These are phyloP conservation scores for Zymoseptoria brevis DNA, from an alignment of 2,329 filamentous ascomycete species.

Conservation along the genomic window DNA sequence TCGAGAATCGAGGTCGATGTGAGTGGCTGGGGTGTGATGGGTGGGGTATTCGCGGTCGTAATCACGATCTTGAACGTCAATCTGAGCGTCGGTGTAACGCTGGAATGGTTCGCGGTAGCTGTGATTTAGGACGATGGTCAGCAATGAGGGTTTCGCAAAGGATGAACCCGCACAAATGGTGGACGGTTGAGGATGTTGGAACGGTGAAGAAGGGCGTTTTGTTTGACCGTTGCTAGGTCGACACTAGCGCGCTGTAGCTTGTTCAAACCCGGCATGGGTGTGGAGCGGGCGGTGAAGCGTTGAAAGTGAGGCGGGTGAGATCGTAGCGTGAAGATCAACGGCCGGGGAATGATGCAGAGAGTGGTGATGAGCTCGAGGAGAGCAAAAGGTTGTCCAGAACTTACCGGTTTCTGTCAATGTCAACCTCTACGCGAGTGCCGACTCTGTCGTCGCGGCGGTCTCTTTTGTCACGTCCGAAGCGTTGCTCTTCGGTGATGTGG, in stretches of 20 bases:
- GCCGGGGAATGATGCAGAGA: background rate
- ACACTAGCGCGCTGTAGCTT: conserved; percentile 25
- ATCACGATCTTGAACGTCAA: conserved; percentile 54
- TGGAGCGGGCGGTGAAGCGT: background rate
- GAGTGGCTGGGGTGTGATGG: conserved; percentile 42
- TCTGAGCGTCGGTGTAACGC: conserved; percentile 55
- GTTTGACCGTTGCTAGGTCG: conserved; percentile 22
- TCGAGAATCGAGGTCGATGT: conserved; percentile 48
- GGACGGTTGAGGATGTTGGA: conserved; percentile 14
- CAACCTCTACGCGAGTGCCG: conserved; percentile 28
- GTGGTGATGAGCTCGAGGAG: background rate
- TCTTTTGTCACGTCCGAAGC: conserved; percentile 52
- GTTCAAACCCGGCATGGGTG: conserved; percentile 13
- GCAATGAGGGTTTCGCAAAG: conserved; percentile 3
- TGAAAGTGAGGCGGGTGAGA: conserved; percentile 1
- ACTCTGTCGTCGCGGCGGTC: conserved; percentile 28
- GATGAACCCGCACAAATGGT: background rate
- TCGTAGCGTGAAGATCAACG: background rate
- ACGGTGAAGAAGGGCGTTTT: conserved; percentile 17
- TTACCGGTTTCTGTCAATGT: conserved; percentile 48
- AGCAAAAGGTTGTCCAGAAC: conserved; percentile 17
- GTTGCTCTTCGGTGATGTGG: conserved; percentile 72
- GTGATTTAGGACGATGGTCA: conserved; percentile 15
- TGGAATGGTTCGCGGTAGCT: conserved; percentile 51
- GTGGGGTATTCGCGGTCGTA: conserved; percentile 41